Conservation (phyloP, 1,284 basidiomycete genomes). For the Xanthoconium separans region DNA sequence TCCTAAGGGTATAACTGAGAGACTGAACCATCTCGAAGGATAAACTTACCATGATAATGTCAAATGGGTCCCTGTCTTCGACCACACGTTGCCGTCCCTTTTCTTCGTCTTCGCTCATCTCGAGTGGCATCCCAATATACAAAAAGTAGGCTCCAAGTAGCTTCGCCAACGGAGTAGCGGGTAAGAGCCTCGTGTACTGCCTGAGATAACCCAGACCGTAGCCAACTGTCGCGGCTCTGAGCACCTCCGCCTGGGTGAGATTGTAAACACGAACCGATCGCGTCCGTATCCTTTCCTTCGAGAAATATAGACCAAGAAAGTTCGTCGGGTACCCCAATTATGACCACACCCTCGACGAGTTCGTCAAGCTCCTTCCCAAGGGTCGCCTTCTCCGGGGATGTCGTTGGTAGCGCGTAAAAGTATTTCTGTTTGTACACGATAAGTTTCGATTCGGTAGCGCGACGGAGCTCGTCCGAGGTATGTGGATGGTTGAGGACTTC, state of each 20-base stretch:
- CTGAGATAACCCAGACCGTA: constrained; percentile 66
- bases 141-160: constrained; percentile 71
- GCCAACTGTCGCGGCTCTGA: constrained; percentile 43
- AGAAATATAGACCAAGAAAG: constrained; percentile 79
- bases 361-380: constrained; percentile 65
- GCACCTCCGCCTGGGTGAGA: neutral
- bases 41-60: constrained; percentile 51
- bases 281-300: constrained; percentile 73
- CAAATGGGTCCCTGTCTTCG: constrained; percentile 46
- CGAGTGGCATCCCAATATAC: constrained; percentile 54
- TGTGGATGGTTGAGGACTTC: constrained; percentile 76
- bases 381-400: constrained; percentile 45
- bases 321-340: constrained; percentile 74
- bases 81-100: constrained; percentile 33
- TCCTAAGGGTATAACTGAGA: constrained; percentile 43
- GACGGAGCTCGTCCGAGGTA: constrained; percentile 70
- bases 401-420: constrained; percentile 54
- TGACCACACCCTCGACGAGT: constrained; percentile 69
- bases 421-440: constrained; percentile 60
- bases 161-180: constrained; percentile 51
- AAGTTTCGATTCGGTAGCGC: constrained; percentile 69
- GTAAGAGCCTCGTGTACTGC: constrained; percentile 72
- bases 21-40: neutral
- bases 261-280: constrained; percentile 52
- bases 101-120: constrained; percentile 44